Conservation (phyloP, 768 basidiomycete species). For the Trametes maxima region DNA sequence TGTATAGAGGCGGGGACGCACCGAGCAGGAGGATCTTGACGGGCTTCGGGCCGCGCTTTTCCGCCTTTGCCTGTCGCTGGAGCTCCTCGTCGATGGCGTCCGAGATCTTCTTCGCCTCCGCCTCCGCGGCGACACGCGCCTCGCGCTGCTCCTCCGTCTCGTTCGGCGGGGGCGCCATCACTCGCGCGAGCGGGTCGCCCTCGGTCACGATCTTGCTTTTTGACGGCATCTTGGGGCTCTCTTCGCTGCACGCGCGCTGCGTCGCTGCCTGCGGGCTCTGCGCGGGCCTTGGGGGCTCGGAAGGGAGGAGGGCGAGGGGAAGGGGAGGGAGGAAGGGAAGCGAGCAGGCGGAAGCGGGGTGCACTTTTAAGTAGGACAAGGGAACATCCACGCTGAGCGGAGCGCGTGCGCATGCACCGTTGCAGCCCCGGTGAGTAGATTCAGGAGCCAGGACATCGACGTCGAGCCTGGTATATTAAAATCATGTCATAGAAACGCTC, state of each 20-base stretch:
- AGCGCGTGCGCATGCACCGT: constrained; percentile 15
- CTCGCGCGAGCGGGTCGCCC: constrained; percentile 57
- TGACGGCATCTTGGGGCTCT: constrained; percentile 5
- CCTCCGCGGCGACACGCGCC: constrained; percentile 50
- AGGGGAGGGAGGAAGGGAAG: neutral
- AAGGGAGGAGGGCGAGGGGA: constrained; percentile 2
- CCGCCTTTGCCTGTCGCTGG: constrained; percentile 32
- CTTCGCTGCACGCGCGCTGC: neutral
- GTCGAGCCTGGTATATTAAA: neutral
- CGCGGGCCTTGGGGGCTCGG: neutral
- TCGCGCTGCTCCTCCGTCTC: constrained; percentile 53
- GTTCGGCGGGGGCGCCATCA: constrained; percentile 56
- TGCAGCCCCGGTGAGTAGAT: neutral
- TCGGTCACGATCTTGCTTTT: constrained; percentile 21
- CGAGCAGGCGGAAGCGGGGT: constrained; percentile 10
- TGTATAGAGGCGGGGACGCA: constrained; percentile 17
- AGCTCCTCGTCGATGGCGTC: constrained; percentile 48
- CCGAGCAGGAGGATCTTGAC: constrained; percentile 42
- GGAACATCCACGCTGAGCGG: constrained; percentile 42
- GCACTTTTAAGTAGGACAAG: constrained; percentile 76
- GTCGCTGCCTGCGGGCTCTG: neutral
- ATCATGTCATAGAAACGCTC: constrained; percentile 4
- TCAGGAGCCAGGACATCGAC: neutral
- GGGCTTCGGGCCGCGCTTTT: constrained; percentile 31
- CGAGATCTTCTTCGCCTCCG: constrained; percentile 58